Percentiles rank a stretch among this genome's conserved stretches.
Conservation (phyloP, 2,329 filamentous ascomycete species). For the Colletotrichum godetiae region DNA sequence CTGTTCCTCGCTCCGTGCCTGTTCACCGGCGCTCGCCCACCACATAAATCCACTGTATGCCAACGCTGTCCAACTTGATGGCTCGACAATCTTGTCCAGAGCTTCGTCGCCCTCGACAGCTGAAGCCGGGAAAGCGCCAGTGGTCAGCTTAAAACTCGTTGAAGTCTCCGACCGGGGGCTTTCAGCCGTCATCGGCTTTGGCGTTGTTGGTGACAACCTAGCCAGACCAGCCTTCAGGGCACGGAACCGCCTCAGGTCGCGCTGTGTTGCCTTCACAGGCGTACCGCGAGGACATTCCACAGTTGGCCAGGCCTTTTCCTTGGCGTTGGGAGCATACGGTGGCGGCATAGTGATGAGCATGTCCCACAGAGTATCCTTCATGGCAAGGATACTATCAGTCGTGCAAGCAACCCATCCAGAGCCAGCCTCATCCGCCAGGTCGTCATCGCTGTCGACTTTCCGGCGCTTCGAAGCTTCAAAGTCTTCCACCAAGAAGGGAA, state of each 20-base stretch:
- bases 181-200: constrained; percentile 31
- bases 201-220: constrained; percentile 49
- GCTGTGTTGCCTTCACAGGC: constrained; percentile 85
- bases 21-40: constrained; percentile 88
- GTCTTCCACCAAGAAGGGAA: constrained; percentile 78
- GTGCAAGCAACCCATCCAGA: constrained; percentile 93
- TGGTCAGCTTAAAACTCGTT: constrained; percentile 34
- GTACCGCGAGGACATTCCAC: constrained; percentile 75
- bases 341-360: constrained; percentile 86
- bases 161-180: constrained; percentile 43
- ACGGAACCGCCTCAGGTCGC: constrained; percentile 85
- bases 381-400: constrained; percentile 90
- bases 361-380: constrained; percentile 90
- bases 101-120: constrained; percentile 57
- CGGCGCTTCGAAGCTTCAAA: constrained; percentile 58
- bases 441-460: constrained; percentile 48
- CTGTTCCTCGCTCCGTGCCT: constrained; percentile 69
- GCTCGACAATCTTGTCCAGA: constrained; percentile 69
- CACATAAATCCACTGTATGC: constrained; percentile 89
- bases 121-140: constrained; percentile 28
- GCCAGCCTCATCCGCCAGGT: constrained; percentile 58
- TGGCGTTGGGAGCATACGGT: constrained; percentile 65
- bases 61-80: constrained; percentile 76
- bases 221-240: constrained; percentile 74
- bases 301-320: constrained; percentile 78